Evolutionary conservation across 495 filamentous ascomycete genomes (phyloP).

Genomic region (Neurospora sp.): DNA sequence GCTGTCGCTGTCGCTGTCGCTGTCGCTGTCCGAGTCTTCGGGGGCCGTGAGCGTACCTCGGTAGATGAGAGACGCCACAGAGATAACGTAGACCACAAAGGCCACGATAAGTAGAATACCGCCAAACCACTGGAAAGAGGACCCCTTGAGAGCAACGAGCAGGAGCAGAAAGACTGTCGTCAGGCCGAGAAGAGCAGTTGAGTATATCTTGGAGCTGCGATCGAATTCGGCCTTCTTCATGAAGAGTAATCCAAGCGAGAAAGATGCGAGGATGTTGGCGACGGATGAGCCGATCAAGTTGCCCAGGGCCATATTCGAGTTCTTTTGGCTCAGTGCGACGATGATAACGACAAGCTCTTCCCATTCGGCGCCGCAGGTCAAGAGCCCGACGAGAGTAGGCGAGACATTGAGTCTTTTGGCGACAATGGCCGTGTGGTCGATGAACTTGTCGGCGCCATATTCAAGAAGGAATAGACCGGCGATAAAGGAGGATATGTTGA

Average conservation of each 20-base stretch:
- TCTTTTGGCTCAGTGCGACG: conserved; percentile 35
- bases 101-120: conserved; percentile 32
- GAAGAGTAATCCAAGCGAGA: conserved; percentile 42
- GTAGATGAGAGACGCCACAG: conserved; percentile 37
- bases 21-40: conserved; percentile 20
- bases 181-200: conserved; percentile 25
- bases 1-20: conserved; percentile 23
- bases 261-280: conserved; percentile 47
- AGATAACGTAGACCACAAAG: conserved; percentile 39
- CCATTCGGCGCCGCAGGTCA: conserved; percentile 48
- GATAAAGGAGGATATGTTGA: conserved; percentile 26
- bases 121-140: conserved; percentile 4
- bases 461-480: conserved; percentile 35
- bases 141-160: conserved; percentile 17
- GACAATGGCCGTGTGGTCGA: conserved; percentile 43
- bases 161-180: conserved; percentile 28
- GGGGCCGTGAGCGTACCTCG: conserved; percentile 31
- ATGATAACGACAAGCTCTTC: conserved; percentile 50
- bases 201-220: conserved; percentile 39
- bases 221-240: conserved; percentile 30
- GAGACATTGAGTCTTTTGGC: conserved; percentile 37
- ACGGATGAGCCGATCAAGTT: conserved; percentile 48
- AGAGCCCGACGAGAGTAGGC: conserved; percentile 38
- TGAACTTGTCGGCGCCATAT: conserved; percentile 38
- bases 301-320: conserved; percentile 41